A percentile compares a stretch with the other conserved stretches of the same genome.
Evolutionary conservation across 306 rosid genomes (phyloP).

Genomic region (Pyrus bretschneideri): DNA sequence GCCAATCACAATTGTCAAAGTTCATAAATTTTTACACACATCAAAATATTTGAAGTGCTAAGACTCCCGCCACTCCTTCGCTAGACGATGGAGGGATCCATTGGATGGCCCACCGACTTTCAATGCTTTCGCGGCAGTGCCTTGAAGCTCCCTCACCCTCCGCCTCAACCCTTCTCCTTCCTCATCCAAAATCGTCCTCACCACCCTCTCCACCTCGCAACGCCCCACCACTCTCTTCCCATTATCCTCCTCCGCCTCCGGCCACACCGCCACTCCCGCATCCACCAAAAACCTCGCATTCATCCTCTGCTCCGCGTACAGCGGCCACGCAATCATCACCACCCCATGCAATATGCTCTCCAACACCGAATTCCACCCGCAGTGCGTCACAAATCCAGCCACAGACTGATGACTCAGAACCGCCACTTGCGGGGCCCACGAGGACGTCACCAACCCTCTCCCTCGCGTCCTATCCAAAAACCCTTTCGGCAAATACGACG

Average conservation of each 20-base stretch:
- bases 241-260: background rate
- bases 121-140: background rate
- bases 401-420: slow-evolving; percentile 7
- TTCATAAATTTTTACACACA: too few species aligned
- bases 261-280: slow-evolving; percentile 1
- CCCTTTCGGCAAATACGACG: slow-evolving; percentile 9
- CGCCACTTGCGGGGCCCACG: slow-evolving; percentile 21
- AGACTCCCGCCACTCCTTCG: background rate
- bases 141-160: background rate
- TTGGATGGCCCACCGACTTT: background rate
- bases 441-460: background rate
- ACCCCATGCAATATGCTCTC: slow-evolving; percentile 8
- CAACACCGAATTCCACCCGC: slow-evolving; percentile 22
- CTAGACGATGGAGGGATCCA: background rate
- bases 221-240: background rate
- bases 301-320: slow-evolving; percentile 23
- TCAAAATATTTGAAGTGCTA: too few species aligned
- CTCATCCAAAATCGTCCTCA: slow-evolving; percentile 3
- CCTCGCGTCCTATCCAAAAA: slow-evolving; percentile 10
- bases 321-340: slow-evolving; percentile 23
- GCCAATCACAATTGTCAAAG: too few species aligned
- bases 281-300: slow-evolving; percentile 13
- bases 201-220: slow-evolving; percentile 2
- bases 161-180: background rate
- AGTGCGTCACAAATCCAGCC: slow-evolving; percentile 23